A percentile compares a stretch with the other conserved stretches of the same genome.
phyloP scores from a whole-genome alignment of 2,329 filamentous ascomycete genomes.

The Claviceps digitariae region DNA sequence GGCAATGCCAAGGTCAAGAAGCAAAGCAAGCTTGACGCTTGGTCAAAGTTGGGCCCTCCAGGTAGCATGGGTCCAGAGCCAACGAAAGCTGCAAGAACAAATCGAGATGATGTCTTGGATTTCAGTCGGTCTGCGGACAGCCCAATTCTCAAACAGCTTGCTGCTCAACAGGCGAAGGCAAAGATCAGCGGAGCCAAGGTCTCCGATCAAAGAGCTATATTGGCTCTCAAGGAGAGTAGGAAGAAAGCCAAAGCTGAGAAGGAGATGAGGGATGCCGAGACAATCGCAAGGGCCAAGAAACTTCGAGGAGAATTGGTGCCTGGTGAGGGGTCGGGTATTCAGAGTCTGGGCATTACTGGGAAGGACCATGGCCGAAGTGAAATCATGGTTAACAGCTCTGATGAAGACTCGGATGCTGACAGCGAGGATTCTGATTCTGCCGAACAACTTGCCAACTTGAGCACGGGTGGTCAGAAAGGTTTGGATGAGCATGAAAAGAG shows the following conservation, averaged over 20 bases:
- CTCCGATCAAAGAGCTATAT: conserved; percentile 24
- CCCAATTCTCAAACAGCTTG: conserved; percentile 33
- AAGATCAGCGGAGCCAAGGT: conserved; percentile 17
- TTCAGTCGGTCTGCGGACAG: conserved; percentile 34
- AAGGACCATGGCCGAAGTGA: conserved; percentile 75
- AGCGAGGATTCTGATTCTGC: conserved; percentile 45
- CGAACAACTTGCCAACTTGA: conserved; percentile 32
- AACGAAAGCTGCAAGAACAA: conserved; percentile 18
- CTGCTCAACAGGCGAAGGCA: conserved; percentile 20
- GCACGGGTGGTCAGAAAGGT: conserved; percentile 32
- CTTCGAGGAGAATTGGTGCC: conserved; percentile 25
- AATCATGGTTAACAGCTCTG: conserved; percentile 80
- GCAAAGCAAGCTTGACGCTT: conserved; percentile 47
- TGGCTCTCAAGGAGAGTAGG: conserved; percentile 53
- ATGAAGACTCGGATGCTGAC: conserved; percentile 59
- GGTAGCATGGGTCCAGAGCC: conserved; percentile 13
- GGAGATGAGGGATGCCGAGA: conserved; percentile 56
- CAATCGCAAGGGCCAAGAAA: conserved; percentile 52
- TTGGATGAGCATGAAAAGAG: conserved; percentile 33
- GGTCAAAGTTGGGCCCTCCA: conserved; percentile 38
- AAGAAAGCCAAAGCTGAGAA: conserved; percentile 63
- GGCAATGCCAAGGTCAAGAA: conserved; percentile 31
- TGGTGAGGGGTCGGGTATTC: conserved; percentile 67
- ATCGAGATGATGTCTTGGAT: conserved; percentile 33
- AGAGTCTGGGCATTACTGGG: conserved; percentile 56